phyloP scores from a whole-genome alignment of 768 basidiomycete species.

The Mycena chlorophos region DNA sequence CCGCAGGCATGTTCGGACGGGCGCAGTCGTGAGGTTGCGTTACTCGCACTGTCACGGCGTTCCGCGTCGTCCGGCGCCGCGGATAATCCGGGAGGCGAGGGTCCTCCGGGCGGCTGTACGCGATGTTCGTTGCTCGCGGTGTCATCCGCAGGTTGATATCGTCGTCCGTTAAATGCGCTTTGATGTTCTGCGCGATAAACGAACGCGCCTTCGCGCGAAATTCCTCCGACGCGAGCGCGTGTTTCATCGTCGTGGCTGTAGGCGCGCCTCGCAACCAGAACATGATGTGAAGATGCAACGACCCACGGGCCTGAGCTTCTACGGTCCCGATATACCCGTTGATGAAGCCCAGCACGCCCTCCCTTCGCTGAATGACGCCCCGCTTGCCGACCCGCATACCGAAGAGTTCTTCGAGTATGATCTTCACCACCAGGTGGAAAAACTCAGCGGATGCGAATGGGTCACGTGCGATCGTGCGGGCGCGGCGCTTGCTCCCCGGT shows the following conservation, averaged over 20 bases:
- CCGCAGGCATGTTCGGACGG: constrained; percentile 20
- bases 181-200: constrained; percentile 34
- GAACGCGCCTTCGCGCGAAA: constrained; percentile 30
- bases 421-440: background rate
- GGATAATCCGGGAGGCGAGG: constrained; percentile 26
- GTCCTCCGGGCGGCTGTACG: constrained; percentile 37
- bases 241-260: constrained; percentile 29
- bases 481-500: background rate
- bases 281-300: constrained; percentile 38
- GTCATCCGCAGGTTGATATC: constrained; percentile 16
- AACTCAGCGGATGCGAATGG: background rate
- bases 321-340: constrained; percentile 38
- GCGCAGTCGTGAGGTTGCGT: constrained; percentile 38
- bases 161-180: constrained; percentile 29
- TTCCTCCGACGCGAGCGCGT: constrained; percentile 22
- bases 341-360: constrained; percentile 34
- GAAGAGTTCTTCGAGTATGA: background rate
- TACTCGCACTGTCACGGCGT: constrained; percentile 22
- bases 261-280: constrained; percentile 35
- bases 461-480: background rate
- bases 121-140: constrained; percentile 20
- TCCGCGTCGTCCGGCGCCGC: constrained; percentile 14
- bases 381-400: background rate
- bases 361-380: constrained; percentile 11
- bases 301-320: constrained; percentile 40